Evolutionary conservation across 2,329 filamentous ascomycete species (phyloP), one percentile per base, ranked within the genome.

Genomic region (Penicillium paneum): DNA sequence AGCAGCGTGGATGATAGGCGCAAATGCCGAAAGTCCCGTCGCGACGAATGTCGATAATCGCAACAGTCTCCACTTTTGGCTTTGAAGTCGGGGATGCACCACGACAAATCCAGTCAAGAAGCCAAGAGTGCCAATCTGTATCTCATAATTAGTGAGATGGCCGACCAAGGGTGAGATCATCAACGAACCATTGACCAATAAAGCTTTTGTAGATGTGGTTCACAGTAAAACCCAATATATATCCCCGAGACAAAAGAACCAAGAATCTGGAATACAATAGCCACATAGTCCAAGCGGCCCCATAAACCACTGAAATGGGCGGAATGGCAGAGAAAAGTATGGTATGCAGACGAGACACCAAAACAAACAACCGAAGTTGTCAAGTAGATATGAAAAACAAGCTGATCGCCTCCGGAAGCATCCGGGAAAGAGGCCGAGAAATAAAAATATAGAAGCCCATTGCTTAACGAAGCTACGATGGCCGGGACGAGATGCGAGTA

Each of bases 141-240:
- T 24, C 3, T 3, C 21, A 15, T 10, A 26, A 24, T 31, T 34
- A 32, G 41, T 26, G 11, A 3, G 1, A 13, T 31, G n/a, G 5
- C 2, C 3, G 7, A 15, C 1, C 2, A 15, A 26, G 13, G 12
- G 29, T n/a, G 2, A 5, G 7, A 15, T 6, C 13, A 57, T 3
- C 19, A 31, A 60, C 65, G 29, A 35, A 70, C 71, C 64, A 76
- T 70, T 24, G 55, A 56, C 73, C 73, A 77, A 54, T 73, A 72
- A 2, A 63, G 44, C 7, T 52, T 58, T 39, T 66, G 63, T 8
- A 71, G 52, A 5, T 41, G 10, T 2, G 66, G 66, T 29, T 68
- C 59, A 51, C 71, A 72, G 43, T 71, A 71, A 44, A 73, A 74
- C 4, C 66, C 70, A 40, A 72, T 67, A 49, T 71, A 67, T 28